phyloP scores from a whole-genome alignment of 352 stramenopile genomes.

The Sclerospora graminicola region DNA sequence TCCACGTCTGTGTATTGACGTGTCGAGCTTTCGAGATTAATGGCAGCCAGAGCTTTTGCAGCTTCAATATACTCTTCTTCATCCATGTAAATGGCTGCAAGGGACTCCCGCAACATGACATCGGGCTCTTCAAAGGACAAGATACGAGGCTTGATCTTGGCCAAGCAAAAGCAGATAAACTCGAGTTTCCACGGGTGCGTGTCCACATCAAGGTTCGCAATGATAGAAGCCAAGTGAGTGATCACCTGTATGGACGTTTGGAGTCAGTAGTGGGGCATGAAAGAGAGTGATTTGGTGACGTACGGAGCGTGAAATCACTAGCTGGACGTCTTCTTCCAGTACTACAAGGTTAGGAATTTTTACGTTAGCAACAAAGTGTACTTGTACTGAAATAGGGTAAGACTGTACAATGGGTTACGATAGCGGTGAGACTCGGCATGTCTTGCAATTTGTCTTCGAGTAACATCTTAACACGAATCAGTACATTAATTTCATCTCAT shows the following conservation, averaged over 20 bases:
- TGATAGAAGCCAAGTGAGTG: constrained; percentile 48
- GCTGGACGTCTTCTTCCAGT: constrained; percentile 62
- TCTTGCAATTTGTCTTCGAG: constrained; percentile 42
- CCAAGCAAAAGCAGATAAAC: constrained; percentile 61
- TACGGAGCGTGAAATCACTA: constrained; percentile 71
- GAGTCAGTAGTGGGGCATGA: neutral
- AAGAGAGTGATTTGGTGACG: neutral
- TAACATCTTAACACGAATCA: constrained; percentile 22
- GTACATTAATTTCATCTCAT: neutral
- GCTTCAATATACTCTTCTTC: constrained; percentile 86
- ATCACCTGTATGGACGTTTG: constrained; percentile 30
- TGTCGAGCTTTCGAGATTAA: constrained; percentile 86
- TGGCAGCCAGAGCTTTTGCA: constrained; percentile 74
- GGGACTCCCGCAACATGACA: constrained; percentile 67
- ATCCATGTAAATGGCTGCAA: constrained; percentile 78
- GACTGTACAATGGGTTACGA: constrained; percentile 68
- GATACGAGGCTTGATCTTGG: constrained; percentile 70
- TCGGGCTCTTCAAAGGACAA: constrained; percentile 83
- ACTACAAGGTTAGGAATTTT: too few relatives aligned
- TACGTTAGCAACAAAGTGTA: neutral
- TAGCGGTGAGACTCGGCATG: constrained; percentile 32
- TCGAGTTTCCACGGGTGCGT: constrained; percentile 64
- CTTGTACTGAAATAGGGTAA: constrained; percentile 4
- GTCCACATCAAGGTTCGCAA: constrained; percentile 54
- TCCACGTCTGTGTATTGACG: constrained; percentile 78